These are phyloP conservation scores for Ramaria sp. DNA, from an alignment of 768 basidiomycete species.

Conservation along the genomic window DNA sequence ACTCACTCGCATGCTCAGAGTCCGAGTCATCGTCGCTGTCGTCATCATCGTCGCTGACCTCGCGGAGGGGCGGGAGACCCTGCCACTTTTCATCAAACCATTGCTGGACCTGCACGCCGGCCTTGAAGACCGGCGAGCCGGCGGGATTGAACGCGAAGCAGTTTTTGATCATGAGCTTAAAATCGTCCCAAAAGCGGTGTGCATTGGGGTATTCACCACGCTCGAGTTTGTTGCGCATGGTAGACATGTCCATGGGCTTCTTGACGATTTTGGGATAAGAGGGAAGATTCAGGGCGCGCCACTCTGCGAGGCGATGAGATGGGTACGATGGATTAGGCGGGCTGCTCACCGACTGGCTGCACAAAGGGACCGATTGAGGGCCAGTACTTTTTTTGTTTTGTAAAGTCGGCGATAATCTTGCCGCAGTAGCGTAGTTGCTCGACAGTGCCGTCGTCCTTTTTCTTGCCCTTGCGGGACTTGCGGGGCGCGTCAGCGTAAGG, in stretches of 20 bases:
- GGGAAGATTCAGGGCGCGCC: conserved; percentile 68
- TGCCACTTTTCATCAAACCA: conserved; percentile 93
- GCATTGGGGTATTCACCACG: conserved; percentile 66
- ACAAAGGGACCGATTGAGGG: conserved; percentile 75
- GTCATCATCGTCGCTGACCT: conserved; percentile 45
- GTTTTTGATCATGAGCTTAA: conserved; percentile 91
- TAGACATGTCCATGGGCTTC: conserved; percentile 90
- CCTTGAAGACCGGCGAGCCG: conserved; percentile 76
- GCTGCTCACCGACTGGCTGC: conserved; percentile 78
- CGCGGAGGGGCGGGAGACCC: conserved; percentile 48
- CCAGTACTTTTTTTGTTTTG: conserved; percentile 64
- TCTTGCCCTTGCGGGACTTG: conserved; percentile 49
- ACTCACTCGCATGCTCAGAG: conserved; percentile 57
- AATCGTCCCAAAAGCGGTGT: conserved; percentile 77
- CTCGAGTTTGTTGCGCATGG: conserved; percentile 81
- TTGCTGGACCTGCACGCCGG: conserved; percentile 75
- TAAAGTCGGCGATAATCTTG: conserved; percentile 64
- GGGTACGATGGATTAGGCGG: not conserved
- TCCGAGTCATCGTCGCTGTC: conserved; percentile 37
- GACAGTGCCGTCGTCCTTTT: conserved; percentile 54
- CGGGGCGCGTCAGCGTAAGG: conserved; percentile 71
- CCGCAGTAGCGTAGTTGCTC: conserved; percentile 81
- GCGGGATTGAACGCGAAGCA: conserved; percentile 88
- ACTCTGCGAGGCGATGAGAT: conserved; percentile 37
- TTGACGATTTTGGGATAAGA: conserved; percentile 82